Evolutionary conservation across 495 filamentous ascomycete genomes (phyloP).

Genomic region (Podospora appendiculata): DNA sequence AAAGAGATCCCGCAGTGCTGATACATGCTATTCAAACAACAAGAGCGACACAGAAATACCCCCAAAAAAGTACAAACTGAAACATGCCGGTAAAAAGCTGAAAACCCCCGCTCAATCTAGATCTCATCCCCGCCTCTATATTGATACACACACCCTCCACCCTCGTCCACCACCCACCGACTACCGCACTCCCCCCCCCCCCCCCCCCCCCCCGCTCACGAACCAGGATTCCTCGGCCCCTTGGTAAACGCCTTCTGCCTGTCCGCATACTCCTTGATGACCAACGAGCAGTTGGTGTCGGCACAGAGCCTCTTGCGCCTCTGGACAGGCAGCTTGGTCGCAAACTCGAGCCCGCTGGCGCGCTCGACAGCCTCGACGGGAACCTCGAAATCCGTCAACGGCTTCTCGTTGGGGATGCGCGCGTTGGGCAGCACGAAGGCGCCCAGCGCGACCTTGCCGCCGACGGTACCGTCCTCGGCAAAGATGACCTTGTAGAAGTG

Average conservation of each 20-base stretch:
- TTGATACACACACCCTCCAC: too few relatives aligned
- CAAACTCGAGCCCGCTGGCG: constrained; percentile 87
- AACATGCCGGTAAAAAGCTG: too few relatives aligned
- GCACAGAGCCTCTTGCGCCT: constrained; percentile 76
- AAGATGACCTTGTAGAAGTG: constrained; percentile 99
- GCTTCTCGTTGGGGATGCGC: constrained; percentile 77
- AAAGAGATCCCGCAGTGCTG: too few relatives aligned
- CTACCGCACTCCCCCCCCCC: too few relatives aligned
- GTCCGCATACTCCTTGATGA: constrained; percentile 71
- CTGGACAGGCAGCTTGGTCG: constrained; percentile 60
- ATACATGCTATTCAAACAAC: too few relatives aligned
- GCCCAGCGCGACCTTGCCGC: constrained; percentile 75
- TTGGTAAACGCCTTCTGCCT: constrained; percentile 48
- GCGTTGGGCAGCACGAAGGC: constrained; percentile 96
- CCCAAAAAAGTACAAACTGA: too few relatives aligned
- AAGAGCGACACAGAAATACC: too few relatives aligned
- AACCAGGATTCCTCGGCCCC: too few relatives aligned
- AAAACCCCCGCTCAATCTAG: too few relatives aligned
- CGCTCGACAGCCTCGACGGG: constrained; percentile 87
- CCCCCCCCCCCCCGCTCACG: too few relatives aligned
- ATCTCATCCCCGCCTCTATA: too few relatives aligned
- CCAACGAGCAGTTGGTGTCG: constrained; percentile 71
- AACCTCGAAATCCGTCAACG: constrained; percentile 84
- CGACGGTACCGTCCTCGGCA: constrained; percentile 67
- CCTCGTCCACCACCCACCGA: too few relatives aligned